Evolutionary conservation across 2,329 filamentous ascomycete species (phyloP), one percentile per base, ranked within the genome.

Genomic region (Fusarium heterosporum): DNA sequence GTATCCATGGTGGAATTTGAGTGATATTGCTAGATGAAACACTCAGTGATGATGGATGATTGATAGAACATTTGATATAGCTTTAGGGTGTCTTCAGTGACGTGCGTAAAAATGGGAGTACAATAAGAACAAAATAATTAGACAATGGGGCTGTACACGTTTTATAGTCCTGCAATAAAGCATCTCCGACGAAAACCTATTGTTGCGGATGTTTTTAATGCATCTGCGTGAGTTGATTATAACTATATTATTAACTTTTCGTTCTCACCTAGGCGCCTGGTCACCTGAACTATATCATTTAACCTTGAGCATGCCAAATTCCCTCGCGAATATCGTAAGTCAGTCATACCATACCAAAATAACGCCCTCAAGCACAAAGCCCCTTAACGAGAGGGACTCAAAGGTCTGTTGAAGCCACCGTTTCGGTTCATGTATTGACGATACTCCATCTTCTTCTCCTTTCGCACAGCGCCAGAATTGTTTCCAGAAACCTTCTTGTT

Each of bases 361-460:
- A 50, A n/a, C 39, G 22, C 26, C 22, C 8, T 8, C 38, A 14
- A n/a, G 16, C 30, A 41, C 14, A 16, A 26, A 40, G n/a, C 25
- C 47, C 4, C 58, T 71, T 57, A 83, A 48, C 82, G 72, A 19
- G 77, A 76, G 19, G 88, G 88, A 77, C 89, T 91, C 51, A 94
- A 80, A 43, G 92, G 91, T 72, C 92, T 81, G 76, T 95, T 96
- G 82, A 96, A 96, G 8, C 92, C 92, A 55, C 92, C 92, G 50
- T 89, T 83, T 56, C 92, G 86, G 75, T 96, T 96, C 89, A 99
- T 99, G 79, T 99, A 99, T 85, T 99, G 96, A 71, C 96, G 86
- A 75, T 97, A 98, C 82, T 96, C 88, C 14, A 90, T 92, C 87
- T 93, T 94, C 88, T 97, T 97, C 81, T 96, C 93, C 84, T 96